Evolutionary conservation across 352 stramenopile genomes (phyloP), one percentile per base, ranked within the genome.

Genomic region (Phytophthora sojae): DNA sequence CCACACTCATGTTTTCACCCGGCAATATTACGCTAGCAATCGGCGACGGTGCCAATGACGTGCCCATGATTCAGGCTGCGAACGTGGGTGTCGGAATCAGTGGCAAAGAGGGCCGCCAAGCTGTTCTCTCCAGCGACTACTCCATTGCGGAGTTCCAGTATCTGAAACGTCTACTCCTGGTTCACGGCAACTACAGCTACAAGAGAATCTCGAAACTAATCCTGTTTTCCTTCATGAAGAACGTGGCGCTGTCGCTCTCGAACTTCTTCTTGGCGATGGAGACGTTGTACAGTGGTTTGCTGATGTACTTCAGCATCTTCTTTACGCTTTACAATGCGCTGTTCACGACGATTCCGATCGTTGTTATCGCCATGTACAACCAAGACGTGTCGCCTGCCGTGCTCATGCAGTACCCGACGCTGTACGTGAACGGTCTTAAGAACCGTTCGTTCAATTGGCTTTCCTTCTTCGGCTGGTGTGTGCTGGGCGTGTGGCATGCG

Each of bases 151-250:
- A 96, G 64, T 96, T 96, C 61, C 83, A 85, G 21, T 95, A 88
- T 56, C 53, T 96, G 29, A 95, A 96, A 57, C 85, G 89, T 3
- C 67, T 96, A 26, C 62, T 96, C 2, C 67, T 96, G 26, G 89
- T 96, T 23, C 89, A 96, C 64, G 89, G 89, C 32, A 96, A 96
- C 73, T 97, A 96, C 85, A 95, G 89, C 73, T 97, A 97, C 89
- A 95, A 96, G 79, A 76, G 90, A 21, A 96, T 97, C 52, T 94
- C 90, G 19, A 97, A 96, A 75, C 79, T 96, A 9, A 94, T 96
- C 35, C 61, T 96, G 50, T 96, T 96, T 61, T 96, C 89, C 17
- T 95, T 96, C 55, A 95, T 96, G 88, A 96, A 96, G 69, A 96
- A 96, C 52, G 85, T 95, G 52, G 90, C 90, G 12, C 67, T 96